Evolutionary conservation across 441 rosid species (phyloP), one percentile per base, ranked within the genome.

Genomic region (Jatropha podagrica): DNA sequence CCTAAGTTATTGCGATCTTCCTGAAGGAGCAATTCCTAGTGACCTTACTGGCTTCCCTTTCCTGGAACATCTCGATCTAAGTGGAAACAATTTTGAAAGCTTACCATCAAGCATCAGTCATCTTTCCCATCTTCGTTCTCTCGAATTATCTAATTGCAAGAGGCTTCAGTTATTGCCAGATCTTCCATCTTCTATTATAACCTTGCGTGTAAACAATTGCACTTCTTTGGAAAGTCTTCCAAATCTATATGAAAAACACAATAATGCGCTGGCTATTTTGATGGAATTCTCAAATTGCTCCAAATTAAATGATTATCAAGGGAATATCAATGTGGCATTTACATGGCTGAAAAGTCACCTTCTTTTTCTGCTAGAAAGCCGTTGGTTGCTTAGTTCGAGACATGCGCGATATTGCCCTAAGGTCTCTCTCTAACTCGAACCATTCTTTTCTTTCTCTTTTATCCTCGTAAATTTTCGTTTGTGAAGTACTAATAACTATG

Each of bases 141-240:
- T 42, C 9, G 46, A 42, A 42, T 42, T 42, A 42, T 71, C 67
- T 7, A 23, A 70, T 52, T 85, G 86, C 68, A 75, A 20, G 76
- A 75, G 72, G 69, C 88, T 87, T 44, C 76, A 73, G 74, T 82
- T 82, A 65, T 64, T 89, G 75, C 86, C 88, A 1, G 82, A 84
- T 37, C 86, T 87, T 79, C 88, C 79, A 48, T 71, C 78, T 17
- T 5, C 44, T 67, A 72, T 78, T 32, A 3, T 61, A 62, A 56
- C 62, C 4, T 20, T 85, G 59, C 66, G 59, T 66, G 67, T 77
- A 44, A 63, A 79, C 11, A 48, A 71, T 68, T 84, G 88, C 75
- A 67, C 72, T 59, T 80, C 85, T 5, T 59, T 84, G 66, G 75
- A 32, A 40, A 60, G 14, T 2, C 27, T 65, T 6, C 54, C 61